Percentiles rank a stretch among this genome's conserved stretches.
These are phyloP conservation scores for Trametes cingulata DNA, from an alignment of 768 basidiomycete genomes.

Conservation along the genomic window DNA sequence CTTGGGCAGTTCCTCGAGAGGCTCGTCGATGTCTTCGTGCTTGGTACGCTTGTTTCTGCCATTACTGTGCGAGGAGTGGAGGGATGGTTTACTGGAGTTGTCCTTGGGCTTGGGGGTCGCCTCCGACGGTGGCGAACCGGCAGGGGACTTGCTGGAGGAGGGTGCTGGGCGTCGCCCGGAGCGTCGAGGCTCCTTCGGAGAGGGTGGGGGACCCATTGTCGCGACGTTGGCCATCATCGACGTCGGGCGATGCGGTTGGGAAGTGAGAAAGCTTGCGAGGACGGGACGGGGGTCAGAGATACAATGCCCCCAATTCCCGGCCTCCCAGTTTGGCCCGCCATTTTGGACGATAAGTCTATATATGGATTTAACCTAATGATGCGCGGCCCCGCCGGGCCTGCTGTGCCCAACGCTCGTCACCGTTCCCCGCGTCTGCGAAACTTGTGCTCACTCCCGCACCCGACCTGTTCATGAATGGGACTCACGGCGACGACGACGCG, in stretches of 20 bases:
- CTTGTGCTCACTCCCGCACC: neutral
- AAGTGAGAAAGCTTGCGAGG: conserved; percentile 19
- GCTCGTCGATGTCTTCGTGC: conserved; percentile 72
- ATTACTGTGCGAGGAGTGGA: conserved; percentile 30
- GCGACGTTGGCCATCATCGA: conserved; percentile 58
- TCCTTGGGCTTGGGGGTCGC: conserved; percentile 34
- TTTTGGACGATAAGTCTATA: conserved; percentile 15
- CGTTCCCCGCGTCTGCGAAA: neutral
- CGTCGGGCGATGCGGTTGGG: conserved; percentile 18
- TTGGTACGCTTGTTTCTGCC: conserved; percentile 61
- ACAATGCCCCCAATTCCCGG: conserved; percentile 25
- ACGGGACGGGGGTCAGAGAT: conserved; percentile 21
- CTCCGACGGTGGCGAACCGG: conserved; percentile 57
- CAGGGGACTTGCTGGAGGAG: conserved; percentile 73
- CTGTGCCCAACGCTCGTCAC: conserved; percentile 6
- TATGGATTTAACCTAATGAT: neutral
- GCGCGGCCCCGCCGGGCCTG: neutral
- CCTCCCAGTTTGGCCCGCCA: conserved; percentile 10
- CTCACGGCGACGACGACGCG: conserved; percentile 15
- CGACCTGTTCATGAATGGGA: conserved; percentile 31
- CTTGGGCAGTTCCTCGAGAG: conserved; percentile 55
- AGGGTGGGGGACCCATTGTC: conserved; percentile 76
- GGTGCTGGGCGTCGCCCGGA: conserved; percentile 74
- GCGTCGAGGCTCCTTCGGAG: conserved; percentile 75
- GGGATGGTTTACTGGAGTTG: conserved; percentile 26